Evolutionary conservation across 345 rosid genomes (phyloP), one percentile per base, ranked within the genome.

Genomic region (Turritis glabra): DNA sequence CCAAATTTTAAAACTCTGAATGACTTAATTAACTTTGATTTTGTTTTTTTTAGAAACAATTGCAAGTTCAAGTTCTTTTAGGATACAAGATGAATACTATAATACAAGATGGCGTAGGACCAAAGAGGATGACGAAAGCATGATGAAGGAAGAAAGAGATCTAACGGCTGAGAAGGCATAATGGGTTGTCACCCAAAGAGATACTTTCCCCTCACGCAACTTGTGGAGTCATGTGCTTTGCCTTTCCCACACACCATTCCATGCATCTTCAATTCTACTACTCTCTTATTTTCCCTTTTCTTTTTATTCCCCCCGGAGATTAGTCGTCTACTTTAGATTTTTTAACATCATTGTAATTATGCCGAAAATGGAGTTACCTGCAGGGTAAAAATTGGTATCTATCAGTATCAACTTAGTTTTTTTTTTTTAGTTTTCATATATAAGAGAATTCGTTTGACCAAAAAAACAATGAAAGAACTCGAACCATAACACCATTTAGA

Each of bases 201-300:
- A 40, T 69, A 69, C 75, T 76, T 60, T 44, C 12, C 59, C 32
- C 51, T 62, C 80, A 76, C 75, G 80, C 80, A 76, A 76, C 64
- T 32, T 59, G 79, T 75, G 72, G 72, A 74, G 68, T 18, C 54
- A 67, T 67, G 69, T 60, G 63, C 64, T 46, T 76, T 69, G 80
- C 75, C 65, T 44, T 69, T 54, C 57, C 64, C 64, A 76, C 79
- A 76, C 79, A 76, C 75, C 37, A 76, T 76, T 67, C 57, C 79
- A 61, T 59, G 68, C 79, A 19, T 75, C 79, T 67, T 66, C 54
- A 25, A 8, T 73, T 40, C 17, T 40, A 13, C 53, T 72, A 27
- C 32, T 62, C 54, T 3, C 11, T 54, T n/a, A 30, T 22, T 10
- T 9, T 25, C 3, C 51, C 27, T 55, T 55, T 41, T n/a, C 3